These are phyloP conservation scores for Botryobasidium botryosum DNA, from an alignment of 768 basidiomycete species.

Conservation along the genomic window DNA sequence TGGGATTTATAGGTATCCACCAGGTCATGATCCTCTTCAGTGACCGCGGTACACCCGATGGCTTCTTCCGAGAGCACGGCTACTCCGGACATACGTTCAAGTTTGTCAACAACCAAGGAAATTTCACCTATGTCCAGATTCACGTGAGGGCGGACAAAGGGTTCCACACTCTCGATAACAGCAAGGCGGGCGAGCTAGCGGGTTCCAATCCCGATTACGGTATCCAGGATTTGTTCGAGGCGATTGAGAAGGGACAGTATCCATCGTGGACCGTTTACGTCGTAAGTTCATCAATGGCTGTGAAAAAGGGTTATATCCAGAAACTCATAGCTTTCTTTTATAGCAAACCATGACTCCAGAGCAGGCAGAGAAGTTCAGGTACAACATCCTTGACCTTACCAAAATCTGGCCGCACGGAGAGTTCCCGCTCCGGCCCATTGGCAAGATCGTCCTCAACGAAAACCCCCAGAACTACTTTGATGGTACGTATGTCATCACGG, in stretches of 20 bases:
- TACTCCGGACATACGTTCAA: conserved; percentile 46
- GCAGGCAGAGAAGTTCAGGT: conserved; percentile 69
- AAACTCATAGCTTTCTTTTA: no score
- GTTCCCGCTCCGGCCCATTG: conserved; percentile 23
- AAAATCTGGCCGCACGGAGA: conserved; percentile 30
- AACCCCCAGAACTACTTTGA: conserved; percentile 25
- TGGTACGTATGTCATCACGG: no score
- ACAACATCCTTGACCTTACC: conserved; percentile 82
- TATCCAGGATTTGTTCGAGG: conserved; percentile 25
- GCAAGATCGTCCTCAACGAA: conserved; percentile 24
- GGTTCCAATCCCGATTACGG: conserved; percentile 35
- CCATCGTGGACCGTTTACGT: conserved; percentile 19
- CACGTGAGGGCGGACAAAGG: conserved; percentile 20
- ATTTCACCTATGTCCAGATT: conserved; percentile 15
- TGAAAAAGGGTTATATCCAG: no score
- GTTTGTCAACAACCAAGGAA: conserved; percentile 19
- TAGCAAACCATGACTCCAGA: conserved; percentile 92
- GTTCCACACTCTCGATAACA: conserved; percentile 48
- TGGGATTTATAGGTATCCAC: no score
- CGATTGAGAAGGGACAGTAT: conserved; percentile 24
- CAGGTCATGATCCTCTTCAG: conserved; percentile 27
- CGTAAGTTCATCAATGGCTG: background rate
- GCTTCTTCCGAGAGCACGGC: conserved; percentile 60
- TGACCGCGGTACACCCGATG: conserved; percentile 26
- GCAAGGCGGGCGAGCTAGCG: conserved; percentile 44